Percentiles rank a stretch among this genome's conserved stretches.
phyloP scores from a whole-genome alignment of 2,329 filamentous ascomycete genomes.

The Aspergillus jensenii region DNA sequence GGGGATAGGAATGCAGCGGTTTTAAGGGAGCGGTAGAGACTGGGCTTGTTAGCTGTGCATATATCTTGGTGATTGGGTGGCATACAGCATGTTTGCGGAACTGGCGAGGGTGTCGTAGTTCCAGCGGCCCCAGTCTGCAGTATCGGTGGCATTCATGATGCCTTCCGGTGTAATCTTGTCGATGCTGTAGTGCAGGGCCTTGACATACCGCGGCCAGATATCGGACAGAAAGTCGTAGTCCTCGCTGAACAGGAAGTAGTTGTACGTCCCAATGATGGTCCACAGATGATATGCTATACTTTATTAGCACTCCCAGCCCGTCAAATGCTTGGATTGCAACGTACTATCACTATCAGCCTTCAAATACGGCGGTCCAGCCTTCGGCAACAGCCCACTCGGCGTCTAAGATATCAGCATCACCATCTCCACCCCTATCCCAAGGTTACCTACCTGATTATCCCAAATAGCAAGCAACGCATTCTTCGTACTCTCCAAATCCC shows the following conservation, averaged over 20 bases:
- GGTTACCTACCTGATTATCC: constrained; percentile 16
- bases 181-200: constrained; percentile 49
- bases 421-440: too few relatives aligned
- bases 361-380: constrained; percentile 36
- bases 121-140: constrained; percentile 53
- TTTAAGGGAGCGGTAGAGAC: constrained; percentile 54
- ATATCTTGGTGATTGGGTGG: not conserved
- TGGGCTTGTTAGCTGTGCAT: constrained; percentile 1
- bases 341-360: constrained; percentile 32
- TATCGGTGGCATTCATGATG: constrained; percentile 52
- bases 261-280: constrained; percentile 59
- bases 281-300: constrained; percentile 44
- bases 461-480: constrained; percentile 49
- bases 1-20: constrained; percentile 54
- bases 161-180: constrained; percentile 46
- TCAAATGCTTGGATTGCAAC: not conserved
- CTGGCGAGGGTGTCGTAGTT: constrained; percentile 39
- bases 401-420: constrained; percentile 8
- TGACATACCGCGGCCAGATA: constrained; percentile 52
- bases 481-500: constrained; percentile 47
- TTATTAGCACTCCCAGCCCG: too few relatives aligned
- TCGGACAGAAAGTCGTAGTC: constrained; percentile 49
- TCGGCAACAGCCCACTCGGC: constrained; percentile 32
- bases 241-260: constrained; percentile 58
- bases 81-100: constrained; percentile 49